These are phyloP conservation scores for Solanum etuberosum DNA, from an alignment of 257 asterid genomes.

Conservation along the genomic window DNA sequence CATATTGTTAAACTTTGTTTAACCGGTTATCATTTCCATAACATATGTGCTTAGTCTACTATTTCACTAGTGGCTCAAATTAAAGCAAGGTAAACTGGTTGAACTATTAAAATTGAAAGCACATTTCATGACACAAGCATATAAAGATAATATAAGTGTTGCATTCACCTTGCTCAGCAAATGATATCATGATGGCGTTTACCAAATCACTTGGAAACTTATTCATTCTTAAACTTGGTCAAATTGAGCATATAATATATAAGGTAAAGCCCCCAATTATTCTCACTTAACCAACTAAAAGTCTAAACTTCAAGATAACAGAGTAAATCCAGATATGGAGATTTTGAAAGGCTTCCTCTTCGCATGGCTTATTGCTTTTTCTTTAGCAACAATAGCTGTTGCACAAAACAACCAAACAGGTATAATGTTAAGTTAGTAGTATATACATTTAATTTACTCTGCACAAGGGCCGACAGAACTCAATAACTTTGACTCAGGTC, in stretches of 20 bases:
- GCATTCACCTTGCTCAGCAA: neutral
- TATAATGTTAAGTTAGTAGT: neutral
- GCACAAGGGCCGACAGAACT: neutral
- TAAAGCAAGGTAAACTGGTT: neutral
- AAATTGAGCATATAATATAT: neutral
- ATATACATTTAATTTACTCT: neutral
- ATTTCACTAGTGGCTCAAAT: neutral
- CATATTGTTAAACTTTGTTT: neutral
- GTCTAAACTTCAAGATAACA: neutral
- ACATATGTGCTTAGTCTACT: neutral
- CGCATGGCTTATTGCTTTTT: neutral
- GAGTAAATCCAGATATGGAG: neutral
- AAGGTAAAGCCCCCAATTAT: neutral
- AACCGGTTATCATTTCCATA: neutral
- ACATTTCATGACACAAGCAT: neutral
- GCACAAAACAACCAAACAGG: neutral
- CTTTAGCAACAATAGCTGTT: neutral
- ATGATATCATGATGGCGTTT: neutral
- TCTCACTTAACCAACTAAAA: neutral
- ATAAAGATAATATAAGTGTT: neutral
- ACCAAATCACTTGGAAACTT: neutral
- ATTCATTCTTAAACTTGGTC: neutral
- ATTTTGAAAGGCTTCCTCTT: neutral
- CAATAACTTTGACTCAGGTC: neutral
- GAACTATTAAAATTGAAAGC: neutral